Evolutionary conservation across 1,284 basidiomycete species (phyloP).

Genomic region (Boletellus deceptivus): DNA sequence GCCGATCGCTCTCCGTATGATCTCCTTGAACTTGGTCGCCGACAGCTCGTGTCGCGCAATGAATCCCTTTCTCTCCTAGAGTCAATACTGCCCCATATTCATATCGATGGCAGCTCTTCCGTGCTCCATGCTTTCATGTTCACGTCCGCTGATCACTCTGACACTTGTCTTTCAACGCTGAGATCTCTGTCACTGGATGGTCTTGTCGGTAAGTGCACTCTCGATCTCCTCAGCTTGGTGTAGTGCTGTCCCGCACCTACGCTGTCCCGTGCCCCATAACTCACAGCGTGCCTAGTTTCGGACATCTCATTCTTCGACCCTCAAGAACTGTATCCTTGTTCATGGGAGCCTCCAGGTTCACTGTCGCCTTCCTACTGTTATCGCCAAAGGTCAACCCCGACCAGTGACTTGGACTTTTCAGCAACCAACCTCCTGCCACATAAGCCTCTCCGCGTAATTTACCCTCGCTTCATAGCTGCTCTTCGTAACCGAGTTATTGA

Average conservation of each 20-base stretch:
- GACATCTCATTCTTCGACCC: conserved; percentile 44
- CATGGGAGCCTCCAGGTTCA: conserved; percentile 41
- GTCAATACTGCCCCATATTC: conserved; percentile 51
- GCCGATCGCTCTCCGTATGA: conserved; percentile 36
- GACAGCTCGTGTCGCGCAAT: conserved; percentile 43
- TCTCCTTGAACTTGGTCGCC: conserved; percentile 54
- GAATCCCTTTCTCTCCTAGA: conserved; percentile 37
- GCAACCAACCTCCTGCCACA: conserved; percentile 42
- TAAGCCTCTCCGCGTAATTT: conserved; percentile 43
- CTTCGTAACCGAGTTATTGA: conserved; percentile 51
- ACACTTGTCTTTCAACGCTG: conserved; percentile 34
- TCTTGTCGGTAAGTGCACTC: conserved; percentile 46
- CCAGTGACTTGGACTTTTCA: conserved; percentile 18
- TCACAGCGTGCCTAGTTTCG: conserved; percentile 30
- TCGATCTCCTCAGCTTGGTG: background rate
- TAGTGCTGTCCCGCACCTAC: background rate
- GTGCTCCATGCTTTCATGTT: conserved; percentile 57
- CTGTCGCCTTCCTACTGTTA: conserved; percentile 45
- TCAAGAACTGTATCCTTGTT: conserved; percentile 53
- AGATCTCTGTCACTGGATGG: conserved; percentile 41
- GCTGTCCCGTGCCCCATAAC: background rate
- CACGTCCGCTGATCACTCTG: conserved; percentile 36
- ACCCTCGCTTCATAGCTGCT: conserved; percentile 46
- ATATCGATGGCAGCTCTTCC: conserved; percentile 41
- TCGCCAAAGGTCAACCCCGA: conserved; percentile 23